phyloP scores from a whole-genome alignment of 805 yeast genomes.

The Dipodascus geniculatus region DNA sequence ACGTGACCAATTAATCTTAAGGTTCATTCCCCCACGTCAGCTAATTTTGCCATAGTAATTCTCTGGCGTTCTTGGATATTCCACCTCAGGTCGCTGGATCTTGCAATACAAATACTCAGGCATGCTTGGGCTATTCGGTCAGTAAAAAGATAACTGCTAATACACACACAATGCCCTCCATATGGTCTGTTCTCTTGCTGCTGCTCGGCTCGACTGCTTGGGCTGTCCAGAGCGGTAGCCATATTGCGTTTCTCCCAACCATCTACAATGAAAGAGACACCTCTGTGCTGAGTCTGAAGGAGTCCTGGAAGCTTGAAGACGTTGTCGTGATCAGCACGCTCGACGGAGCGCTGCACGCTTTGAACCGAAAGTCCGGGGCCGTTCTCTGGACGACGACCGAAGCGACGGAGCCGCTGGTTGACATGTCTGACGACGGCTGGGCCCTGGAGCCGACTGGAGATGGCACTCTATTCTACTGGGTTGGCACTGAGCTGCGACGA shows the following conservation, averaged over 20 bases:
- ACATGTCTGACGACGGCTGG: background rate
- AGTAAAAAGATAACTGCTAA: too few species aligned
- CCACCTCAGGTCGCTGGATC: too few species aligned
- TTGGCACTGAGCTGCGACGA: background rate
- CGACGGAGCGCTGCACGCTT: background rate
- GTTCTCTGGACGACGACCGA: background rate
- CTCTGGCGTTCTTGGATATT: too few species aligned
- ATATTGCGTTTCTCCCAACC: background rate
- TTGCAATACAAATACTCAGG: too few species aligned
- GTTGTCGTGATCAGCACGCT: background rate
- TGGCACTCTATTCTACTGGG: conserved; percentile 1
- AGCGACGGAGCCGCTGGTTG: background rate
- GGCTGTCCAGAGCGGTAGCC: background rate
- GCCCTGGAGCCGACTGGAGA: background rate
- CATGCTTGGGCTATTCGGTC: too few species aligned
- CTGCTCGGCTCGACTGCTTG: background rate
- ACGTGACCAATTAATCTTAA: too few species aligned
- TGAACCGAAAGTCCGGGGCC: background rate
- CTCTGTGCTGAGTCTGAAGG: background rate
- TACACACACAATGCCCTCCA: background rate
- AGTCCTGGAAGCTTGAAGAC: background rate
- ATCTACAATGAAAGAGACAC: background rate
- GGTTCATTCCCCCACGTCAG: too few species aligned
- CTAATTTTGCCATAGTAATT: too few species aligned
- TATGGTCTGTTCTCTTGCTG: background rate